Conservation (phyloP, 1,284 basidiomycete species). For the Sporisorium scitamineum region DNA sequence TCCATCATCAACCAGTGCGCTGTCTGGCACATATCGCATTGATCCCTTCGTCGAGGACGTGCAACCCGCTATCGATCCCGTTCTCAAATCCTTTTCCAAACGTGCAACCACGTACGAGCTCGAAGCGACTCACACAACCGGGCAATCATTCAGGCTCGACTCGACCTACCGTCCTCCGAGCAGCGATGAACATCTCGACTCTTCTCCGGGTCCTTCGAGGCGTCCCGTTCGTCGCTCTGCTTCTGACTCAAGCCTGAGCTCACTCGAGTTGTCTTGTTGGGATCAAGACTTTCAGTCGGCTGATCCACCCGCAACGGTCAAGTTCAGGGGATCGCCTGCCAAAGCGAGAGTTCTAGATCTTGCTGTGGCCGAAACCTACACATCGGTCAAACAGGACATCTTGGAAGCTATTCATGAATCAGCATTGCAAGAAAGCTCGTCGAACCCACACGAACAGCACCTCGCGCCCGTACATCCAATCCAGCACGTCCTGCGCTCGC, state of each 20-base stretch:
- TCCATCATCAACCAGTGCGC: not conserved
- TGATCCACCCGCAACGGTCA: slow-evolving; percentile 13
- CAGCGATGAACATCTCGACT: slow-evolving; percentile 19
- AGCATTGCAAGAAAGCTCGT: not conserved
- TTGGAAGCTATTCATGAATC: slow-evolving; percentile 37
- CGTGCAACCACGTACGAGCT: slow-evolving; percentile 2
- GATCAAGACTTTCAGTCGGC: slow-evolving; percentile 15
- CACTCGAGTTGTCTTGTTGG: slow-evolving; percentile 26
- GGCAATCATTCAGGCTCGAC: not conserved
- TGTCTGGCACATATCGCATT: not conserved
- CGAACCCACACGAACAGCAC: slow-evolving; percentile 10
- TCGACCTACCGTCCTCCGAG: not conserved
- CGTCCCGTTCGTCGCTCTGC: slow-evolving; percentile 8
- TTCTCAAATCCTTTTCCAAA: slow-evolving; percentile 26
- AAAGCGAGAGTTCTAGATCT: slow-evolving; percentile 27
- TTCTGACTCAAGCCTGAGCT: slow-evolving; percentile 33
- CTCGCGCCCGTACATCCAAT: slow-evolving; percentile 42
- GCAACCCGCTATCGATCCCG: slow-evolving; percentile 18
- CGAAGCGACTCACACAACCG: not conserved
- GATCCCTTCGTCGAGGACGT: not conserved
- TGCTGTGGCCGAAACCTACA: slow-evolving; percentile 11
- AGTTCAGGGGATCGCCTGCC: slow-evolving; percentile 28
- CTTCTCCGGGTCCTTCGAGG: slow-evolving; percentile 26
- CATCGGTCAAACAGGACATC: not conserved
- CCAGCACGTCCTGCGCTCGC: slow-evolving; percentile 29